Evolutionary conservation across 2,329 filamentous ascomycete genomes (phyloP).

Genomic region (Graphilbum sp.): DNA sequence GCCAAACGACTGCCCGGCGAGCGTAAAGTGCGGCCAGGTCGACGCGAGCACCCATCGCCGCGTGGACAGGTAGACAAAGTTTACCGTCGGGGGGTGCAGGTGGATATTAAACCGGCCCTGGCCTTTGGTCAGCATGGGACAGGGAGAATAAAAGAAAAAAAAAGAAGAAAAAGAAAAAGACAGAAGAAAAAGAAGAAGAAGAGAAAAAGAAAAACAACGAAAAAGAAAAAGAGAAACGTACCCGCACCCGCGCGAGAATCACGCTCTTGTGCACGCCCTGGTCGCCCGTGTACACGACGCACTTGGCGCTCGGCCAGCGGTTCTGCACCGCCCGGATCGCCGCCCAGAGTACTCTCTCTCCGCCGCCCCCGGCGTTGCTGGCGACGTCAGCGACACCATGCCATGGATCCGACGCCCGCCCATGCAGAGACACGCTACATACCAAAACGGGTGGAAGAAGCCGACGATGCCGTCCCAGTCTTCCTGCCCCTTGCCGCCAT

Average conservation of each 20-base stretch:
- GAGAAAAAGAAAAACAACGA: not conserved
- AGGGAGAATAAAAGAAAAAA: too few species aligned
- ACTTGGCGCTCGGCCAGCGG: constrained; percentile 75
- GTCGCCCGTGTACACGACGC: constrained; percentile 89
- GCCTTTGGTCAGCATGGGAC: too few species aligned
- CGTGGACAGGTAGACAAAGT: constrained; percentile 82
- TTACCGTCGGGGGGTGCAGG: constrained; percentile 65
- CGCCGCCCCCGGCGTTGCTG: constrained; percentile 89
- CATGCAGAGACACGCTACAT: constrained; percentile 14
- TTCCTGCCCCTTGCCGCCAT: constrained; percentile 26
- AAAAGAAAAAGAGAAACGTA: constrained; percentile 17
- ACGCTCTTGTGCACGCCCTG: constrained; percentile 68
- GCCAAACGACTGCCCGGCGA: constrained; percentile 84
- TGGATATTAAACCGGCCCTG: constrained; percentile 83
- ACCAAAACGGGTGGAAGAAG: constrained; percentile 98
- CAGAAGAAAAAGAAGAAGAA: not conserved
- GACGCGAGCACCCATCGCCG: constrained; percentile 72
- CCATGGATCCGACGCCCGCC: too few species aligned
- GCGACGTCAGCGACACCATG: constrained; percentile 8
- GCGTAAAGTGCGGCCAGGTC: constrained; percentile 82
- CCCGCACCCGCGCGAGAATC: constrained; percentile 64
- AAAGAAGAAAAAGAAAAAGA: not conserved
- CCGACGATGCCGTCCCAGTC: constrained; percentile 77
- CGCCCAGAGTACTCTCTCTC: constrained; percentile 91
- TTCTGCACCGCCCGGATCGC: constrained; percentile 82